phyloP scores from a whole-genome alignment of 2,329 filamentous ascomycete species.

The Botrytis porri region DNA sequence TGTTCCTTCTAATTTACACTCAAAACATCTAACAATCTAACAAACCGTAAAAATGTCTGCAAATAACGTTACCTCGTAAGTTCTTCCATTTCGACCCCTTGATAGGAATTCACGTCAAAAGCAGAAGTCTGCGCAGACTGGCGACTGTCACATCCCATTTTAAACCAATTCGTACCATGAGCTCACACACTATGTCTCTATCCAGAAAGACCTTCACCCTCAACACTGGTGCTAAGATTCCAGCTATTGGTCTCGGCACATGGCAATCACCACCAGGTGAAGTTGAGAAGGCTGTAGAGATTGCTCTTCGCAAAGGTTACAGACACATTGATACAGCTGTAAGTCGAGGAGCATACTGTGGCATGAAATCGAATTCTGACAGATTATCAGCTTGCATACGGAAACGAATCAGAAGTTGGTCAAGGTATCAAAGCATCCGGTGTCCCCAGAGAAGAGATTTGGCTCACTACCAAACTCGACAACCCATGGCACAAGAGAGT shows the following conservation, averaged over 20 bases:
- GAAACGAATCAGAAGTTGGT: slow-evolving; percentile 70
- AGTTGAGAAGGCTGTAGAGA: slow-evolving; percentile 68
- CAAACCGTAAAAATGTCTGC: slow-evolving; percentile 33
- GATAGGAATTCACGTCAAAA: slow-evolving; percentile 24
- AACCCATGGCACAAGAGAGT: slow-evolving; percentile 75
- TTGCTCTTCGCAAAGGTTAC: slow-evolving; percentile 66
- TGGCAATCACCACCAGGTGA: slow-evolving; percentile 70
- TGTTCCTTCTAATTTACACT: neutral
- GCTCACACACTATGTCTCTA: slow-evolving; percentile 25
- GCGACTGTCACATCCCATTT: slow-evolving; percentile 18
- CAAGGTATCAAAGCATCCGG: slow-evolving; percentile 64
- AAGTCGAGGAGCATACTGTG: slow-evolving; percentile 25
- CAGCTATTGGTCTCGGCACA: slow-evolving; percentile 72
- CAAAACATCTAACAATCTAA: neutral
- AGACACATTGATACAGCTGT: slow-evolving; percentile 66
- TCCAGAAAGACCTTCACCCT: slow-evolving; percentile 59
- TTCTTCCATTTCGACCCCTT: slow-evolving; percentile 7
- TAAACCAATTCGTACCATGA: slow-evolving; percentile 8
- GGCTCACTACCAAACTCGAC: slow-evolving; percentile 78
- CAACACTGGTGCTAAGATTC: slow-evolving; percentile 76
- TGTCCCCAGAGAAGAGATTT: slow-evolving; percentile 64
- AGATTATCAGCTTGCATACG: slow-evolving; percentile 58
- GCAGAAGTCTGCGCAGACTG: slow-evolving; percentile 21
- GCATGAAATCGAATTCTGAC: slow-evolving; percentile 3
- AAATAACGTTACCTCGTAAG: slow-evolving; percentile 35